Conservation (phyloP, 768 basidiomycete species). For the Russula sp. region DNA sequence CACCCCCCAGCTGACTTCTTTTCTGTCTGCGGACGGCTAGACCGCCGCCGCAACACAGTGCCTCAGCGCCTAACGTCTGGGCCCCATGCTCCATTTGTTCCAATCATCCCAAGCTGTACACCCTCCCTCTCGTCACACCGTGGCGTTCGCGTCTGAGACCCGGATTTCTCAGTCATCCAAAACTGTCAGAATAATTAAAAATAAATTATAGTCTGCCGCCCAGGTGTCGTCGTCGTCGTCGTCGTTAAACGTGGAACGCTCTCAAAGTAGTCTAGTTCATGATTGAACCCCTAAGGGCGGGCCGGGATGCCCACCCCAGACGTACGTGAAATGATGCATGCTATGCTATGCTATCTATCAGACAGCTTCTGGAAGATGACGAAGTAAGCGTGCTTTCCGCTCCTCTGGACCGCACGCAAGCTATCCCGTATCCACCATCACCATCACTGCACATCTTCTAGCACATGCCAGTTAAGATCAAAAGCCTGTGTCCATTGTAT, state of each 20-base stretch:
- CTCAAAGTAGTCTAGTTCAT: conserved; percentile 1
- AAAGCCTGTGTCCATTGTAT: neutral
- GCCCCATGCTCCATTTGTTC: neutral
- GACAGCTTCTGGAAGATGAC: conserved; percentile 13
- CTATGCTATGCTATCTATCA: neutral
- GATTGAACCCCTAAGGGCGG: neutral
- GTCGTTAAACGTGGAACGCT: conserved; percentile 11
- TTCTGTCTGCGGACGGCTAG: neutral
- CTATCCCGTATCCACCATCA: too few relatives aligned
- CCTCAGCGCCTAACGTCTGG: neutral
- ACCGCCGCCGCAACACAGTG: neutral
- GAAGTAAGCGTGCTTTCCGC: conserved; percentile 6
- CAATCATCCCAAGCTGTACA: neutral
- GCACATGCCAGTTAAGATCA: neutral
- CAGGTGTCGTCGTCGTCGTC: neutral
- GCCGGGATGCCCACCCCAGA: too few relatives aligned
- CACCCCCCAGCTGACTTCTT: neutral
- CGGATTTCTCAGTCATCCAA: neutral
- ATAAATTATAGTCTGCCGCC: neutral
- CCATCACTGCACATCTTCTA: neutral
- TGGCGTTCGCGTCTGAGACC: neutral
- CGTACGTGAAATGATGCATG: neutral
- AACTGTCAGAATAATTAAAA: neutral
- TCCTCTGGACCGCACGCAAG: neutral
- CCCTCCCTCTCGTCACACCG: conserved; percentile 4